Percentiles rank a stretch among this genome's conserved stretches.
phyloP scores from a whole-genome alignment of 192 early-diverging fungal species.

The Oehlia diaphana region DNA sequence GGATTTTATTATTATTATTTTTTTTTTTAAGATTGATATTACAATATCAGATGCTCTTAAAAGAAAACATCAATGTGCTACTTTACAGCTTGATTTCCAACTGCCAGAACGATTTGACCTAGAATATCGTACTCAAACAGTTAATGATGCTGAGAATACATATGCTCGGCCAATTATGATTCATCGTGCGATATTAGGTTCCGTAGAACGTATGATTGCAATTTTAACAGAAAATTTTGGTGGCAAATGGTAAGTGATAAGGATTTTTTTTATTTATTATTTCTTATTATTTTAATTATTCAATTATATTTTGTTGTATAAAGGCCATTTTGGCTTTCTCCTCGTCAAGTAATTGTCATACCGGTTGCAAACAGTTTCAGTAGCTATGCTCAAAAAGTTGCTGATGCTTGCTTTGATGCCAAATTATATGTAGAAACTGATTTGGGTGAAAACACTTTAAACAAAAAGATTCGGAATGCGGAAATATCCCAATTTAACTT shows the following conservation, averaged over 20 bases:
- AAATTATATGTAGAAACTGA: constrained; percentile 89
- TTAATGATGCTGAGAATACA: constrained; percentile 49
- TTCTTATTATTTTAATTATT: background rate
- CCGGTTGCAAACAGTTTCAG: constrained; percentile 80
- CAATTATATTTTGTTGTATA: background rate
- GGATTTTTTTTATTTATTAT: background rate
- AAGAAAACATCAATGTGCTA: constrained; percentile 94
- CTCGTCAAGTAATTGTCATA: constrained; percentile 89
- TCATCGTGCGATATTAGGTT: constrained; percentile 96
- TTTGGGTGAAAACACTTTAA: constrained; percentile 80
- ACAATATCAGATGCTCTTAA: constrained; percentile 89
- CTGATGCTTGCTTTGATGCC: constrained; percentile 63
- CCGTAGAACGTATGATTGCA: constrained; percentile 93
- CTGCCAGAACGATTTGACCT: constrained; percentile 93
- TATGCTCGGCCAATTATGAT: constrained; percentile 91
- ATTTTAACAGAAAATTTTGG: constrained; percentile 96
- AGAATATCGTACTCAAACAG: constrained; percentile 77
- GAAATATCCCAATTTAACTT: constrained; percentile 96
- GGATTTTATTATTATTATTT: too few relatives aligned
- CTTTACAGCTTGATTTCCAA: constrained; percentile 98
- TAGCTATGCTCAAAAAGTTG: constrained; percentile 81
- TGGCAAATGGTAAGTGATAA: constrained; percentile 75
- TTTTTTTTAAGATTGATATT: constrained; percentile 77
- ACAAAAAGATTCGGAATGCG: constrained; percentile 97
- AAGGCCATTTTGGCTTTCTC: constrained; percentile 92